Evolutionary conservation across 2,329 filamentous ascomycete genomes (phyloP).

Genomic region (Pseudocercospora eumusae): DNA sequence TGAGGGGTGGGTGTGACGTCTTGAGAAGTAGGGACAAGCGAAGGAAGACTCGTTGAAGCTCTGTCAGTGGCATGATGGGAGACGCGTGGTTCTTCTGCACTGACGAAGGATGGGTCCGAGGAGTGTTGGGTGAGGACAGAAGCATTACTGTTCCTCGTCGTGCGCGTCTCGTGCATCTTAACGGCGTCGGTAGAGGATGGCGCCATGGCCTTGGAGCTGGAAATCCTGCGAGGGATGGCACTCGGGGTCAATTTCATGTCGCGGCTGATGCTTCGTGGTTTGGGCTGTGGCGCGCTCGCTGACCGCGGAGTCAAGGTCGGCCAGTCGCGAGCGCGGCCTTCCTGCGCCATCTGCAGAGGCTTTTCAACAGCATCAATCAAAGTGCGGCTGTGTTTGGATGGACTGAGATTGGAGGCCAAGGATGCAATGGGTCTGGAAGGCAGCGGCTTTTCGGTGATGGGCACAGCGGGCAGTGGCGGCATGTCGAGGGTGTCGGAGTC

Average conservation of each 20-base stretch:
- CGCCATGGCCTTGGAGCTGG: conserved; percentile 4
- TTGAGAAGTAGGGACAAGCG: not conserved
- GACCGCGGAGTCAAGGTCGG: conserved; percentile 29
- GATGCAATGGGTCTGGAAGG: conserved; percentile 43
- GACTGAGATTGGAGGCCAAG: conserved; percentile 37
- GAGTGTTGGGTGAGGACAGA: conserved; percentile 17
- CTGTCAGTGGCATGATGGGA: not conserved
- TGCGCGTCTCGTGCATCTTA: conserved; percentile 9
- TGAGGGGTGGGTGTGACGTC: not conserved
- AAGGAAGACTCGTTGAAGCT: not conserved
- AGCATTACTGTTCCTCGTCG: conserved; percentile 7
- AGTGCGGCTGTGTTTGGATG: conserved; percentile 42
- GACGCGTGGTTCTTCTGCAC: conserved; percentile 12
- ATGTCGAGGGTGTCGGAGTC: conserved; percentile 29
- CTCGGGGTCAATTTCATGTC: conserved; percentile 8
- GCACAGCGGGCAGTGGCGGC: conserved; percentile 18
- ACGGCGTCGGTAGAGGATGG: conserved; percentile 8
- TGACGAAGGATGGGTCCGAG: conserved; percentile 21
- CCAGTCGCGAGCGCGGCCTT: conserved; percentile 25
- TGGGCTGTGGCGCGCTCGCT: conserved; percentile 17
- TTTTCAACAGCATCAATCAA: conserved; percentile 45
- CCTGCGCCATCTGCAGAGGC: conserved; percentile 27
- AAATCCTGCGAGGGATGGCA: conserved; percentile 17
- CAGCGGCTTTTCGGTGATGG: conserved; percentile 41
- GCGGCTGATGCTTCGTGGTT: not conserved